Evolutionary conservation across 495 filamentous ascomycete genomes (phyloP), one percentile per base, ranked within the genome.

Genomic region (Daldinia concentrica): DNA sequence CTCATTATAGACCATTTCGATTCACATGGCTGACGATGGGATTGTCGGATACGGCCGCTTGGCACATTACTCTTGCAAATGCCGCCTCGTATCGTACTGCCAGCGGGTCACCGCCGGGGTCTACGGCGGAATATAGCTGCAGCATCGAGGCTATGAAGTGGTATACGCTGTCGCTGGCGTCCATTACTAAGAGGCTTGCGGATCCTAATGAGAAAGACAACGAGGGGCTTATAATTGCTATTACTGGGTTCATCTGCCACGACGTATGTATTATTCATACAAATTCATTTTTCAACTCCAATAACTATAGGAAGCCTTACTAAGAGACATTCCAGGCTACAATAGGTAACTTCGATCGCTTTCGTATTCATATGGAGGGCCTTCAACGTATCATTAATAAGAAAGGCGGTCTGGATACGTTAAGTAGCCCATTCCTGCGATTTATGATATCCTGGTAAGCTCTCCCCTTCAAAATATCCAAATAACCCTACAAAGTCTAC

Each of bases 61-160:
- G 72, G 69, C 39, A 73, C 24, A 75, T 77, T 29, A 75, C 75
- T 9, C 41, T 77, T 1, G 75, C 73, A 1, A 75, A 75, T 52
- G 69, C 72, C 2, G 66, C 48, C 6, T 9, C 75, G 22, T 61
- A 64, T 27, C 66, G 64, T 22, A 41, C 30, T 3, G 19, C 52
- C 9, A 58, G 27, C 24, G 15, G 7, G 24, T 4, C 52, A 7
- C 60, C 55, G 27, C 54, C 65, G 14, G 67, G 55, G 1, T 24
- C 62, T 19, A 66, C 66, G 6, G 37, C 60, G 14, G 69, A 77
- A 30, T 69, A 36, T 45, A 57, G 11, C 15, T 45, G 67, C 6
- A 60, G 54, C 34, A 24, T 37, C 36, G 69, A 77, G 19, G 69
- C 75, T 9, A 66, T 75, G 69, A 75, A 67, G 37, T 77, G 69